Conservation (phyloP, 805 yeast species). For the Blastobotrys parvus region DNA sequence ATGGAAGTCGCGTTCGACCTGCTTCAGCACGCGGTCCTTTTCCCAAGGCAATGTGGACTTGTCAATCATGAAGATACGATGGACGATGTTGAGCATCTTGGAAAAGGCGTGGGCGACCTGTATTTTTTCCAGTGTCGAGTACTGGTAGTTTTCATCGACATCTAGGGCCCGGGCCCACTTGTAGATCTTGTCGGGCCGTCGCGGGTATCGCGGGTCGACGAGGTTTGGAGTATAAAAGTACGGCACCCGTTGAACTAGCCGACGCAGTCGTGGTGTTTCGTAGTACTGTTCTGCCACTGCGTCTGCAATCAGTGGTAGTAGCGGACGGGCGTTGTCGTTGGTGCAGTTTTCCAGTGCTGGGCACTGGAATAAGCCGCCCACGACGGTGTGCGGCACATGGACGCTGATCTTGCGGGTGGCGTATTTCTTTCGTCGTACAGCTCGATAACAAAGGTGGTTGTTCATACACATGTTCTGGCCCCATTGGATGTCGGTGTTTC, state of each 20-base stretch:
- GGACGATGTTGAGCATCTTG: conserved; percentile 17
- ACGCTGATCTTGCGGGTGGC: conserved; percentile 37
- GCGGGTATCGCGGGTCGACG: conserved; percentile 19
- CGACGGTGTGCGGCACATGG: conserved; percentile 49
- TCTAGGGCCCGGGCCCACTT: conserved; percentile 43
- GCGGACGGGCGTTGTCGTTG: conserved; percentile 32
- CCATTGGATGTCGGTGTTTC: conserved; percentile 42
- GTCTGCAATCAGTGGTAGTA: conserved; percentile 55
- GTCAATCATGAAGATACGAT: conserved; percentile 10
- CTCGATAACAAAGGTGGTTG: conserved; percentile 37
- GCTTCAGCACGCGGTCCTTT: conserved; percentile 11
- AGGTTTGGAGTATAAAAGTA: conserved; percentile 45
- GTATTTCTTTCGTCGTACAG: conserved; percentile 53
- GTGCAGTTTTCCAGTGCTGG: conserved; percentile 22
- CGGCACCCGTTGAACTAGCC: conserved; percentile 44
- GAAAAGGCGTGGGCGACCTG: conserved; percentile 27
- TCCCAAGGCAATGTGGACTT: conserved; percentile 18
- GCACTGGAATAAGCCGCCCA: conserved; percentile 57
- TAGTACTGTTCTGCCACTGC: conserved; percentile 42
- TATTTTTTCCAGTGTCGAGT: conserved; percentile 31
- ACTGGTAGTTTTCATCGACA: conserved; percentile 43
- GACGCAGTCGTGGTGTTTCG: conserved; percentile 12
- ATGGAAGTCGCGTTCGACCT: conserved; percentile 4
- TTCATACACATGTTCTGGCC: conserved; percentile 18
- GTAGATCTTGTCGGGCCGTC: conserved; percentile 14